A percentile compares a stretch with the other conserved stretches of the same genome.
Conservation (phyloP, 2,329 filamentous ascomycete genomes). For the Tolypocladium tropicale region DNA sequence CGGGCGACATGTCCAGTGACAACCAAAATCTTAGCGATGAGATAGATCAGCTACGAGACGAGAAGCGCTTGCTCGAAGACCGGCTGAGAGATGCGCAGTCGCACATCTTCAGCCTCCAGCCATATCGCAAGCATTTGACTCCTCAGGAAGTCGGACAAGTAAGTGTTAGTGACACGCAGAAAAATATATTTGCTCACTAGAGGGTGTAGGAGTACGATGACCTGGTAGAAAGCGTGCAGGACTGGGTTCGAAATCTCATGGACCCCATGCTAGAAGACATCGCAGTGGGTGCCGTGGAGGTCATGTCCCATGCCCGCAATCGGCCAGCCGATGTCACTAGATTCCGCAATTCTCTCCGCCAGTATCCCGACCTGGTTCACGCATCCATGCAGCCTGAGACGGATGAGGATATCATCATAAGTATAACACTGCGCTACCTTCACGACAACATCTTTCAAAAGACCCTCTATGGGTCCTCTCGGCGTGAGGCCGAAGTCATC, state of each 20-base stretch:
- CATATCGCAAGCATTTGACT: not conserved
- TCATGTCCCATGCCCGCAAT: not conserved
- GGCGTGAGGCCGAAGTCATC: not conserved
- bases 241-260: not conserved
- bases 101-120: not conserved
- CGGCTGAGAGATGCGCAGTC: not conserved
- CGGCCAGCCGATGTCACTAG: not conserved
- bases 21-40: not conserved
- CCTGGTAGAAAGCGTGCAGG: not conserved
- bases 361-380: not conserved
- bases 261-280: not conserved
- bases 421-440: not conserved
- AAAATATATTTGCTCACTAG: not conserved
- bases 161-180: not conserved
- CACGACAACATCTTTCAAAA: not conserved
- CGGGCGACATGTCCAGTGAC: not conserved
- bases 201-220: not conserved
- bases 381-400: not conserved
- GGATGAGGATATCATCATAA: not conserved
- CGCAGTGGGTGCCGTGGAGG: not conserved
- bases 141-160: not conserved
- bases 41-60: not conserved
- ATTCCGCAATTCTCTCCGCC: not conserved
- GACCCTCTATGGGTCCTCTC: not conserved
- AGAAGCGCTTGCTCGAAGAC: not conserved